Conservation (phyloP, 164 flowering plant genomes). For the Akebia trifoliata region DNA sequence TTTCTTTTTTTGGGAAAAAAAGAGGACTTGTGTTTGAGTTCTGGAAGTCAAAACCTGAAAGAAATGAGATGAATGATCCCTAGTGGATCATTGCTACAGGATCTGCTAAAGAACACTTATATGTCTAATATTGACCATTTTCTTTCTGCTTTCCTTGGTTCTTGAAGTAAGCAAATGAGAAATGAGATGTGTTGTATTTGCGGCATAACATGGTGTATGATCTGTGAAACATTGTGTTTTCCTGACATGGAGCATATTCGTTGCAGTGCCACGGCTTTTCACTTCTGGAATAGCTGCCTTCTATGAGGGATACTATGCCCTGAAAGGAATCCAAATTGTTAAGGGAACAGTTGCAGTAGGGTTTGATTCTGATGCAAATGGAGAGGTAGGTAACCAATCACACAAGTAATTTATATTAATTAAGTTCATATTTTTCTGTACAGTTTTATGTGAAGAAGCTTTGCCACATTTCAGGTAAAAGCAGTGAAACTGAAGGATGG, state of each 20-base stretch:
- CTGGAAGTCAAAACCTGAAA: background rate
- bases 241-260: background rate
- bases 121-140: background rate
- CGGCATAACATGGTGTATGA: background rate
- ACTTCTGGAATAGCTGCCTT: slow-evolving; percentile 90
- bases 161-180: background rate
- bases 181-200: background rate
- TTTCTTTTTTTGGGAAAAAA: background rate
- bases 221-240: background rate
- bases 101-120: background rate
- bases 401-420: background rate
- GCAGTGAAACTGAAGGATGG: slow-evolving; percentile 90
- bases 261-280: slow-evolving; percentile 96
- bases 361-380: slow-evolving; percentile 58
- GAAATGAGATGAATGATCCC: background rate
- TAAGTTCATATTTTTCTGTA: no score
- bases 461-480: slow-evolving; percentile 83
- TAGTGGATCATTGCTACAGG: background rate
- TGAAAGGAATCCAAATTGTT: slow-evolving; percentile 75
- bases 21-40: background rate
- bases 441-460: no score
- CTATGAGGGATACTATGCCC: slow-evolving; percentile 86
- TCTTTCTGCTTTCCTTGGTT: background rate
- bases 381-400: slow-evolving; percentile 50
- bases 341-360: slow-evolving; percentile 97